Percentiles rank a stretch among this genome's conserved stretches.
These are phyloP conservation scores for Suhomyces ambrosiae DNA, from an alignment of 1,139 yeast species.

Conservation along the genomic window DNA sequence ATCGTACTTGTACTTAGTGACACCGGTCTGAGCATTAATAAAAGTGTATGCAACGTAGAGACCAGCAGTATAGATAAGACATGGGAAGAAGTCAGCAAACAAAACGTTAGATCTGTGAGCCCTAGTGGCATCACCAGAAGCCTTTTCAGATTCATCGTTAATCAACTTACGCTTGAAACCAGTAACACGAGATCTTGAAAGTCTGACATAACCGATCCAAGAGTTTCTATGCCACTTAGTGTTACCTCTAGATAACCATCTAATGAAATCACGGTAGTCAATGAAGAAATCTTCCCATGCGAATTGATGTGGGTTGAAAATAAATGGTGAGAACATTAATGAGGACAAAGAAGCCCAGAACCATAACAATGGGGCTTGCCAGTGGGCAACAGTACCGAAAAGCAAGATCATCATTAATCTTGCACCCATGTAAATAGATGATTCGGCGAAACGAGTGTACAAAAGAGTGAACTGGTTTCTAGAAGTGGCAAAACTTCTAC, in stretches of 20 bases:
- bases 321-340: conserved; percentile 88
- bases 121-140: conserved; percentile 92
- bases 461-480: conserved; percentile 96
- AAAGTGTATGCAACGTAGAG: conserved; percentile 89
- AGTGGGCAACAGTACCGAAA: conserved; percentile 89
- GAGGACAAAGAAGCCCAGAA: conserved; percentile 97
- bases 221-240: conserved; percentile 99
- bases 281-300: conserved; percentile 98
- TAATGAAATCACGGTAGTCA: conserved; percentile 96
- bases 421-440: conserved; percentile 95
- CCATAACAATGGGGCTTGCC: conserved; percentile 98
- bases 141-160: conserved; percentile 89
- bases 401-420: conserved; percentile 85
- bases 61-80: conserved; percentile 84
- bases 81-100: conserved; percentile 85
- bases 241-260: conserved; percentile 99
- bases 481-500: conserved; percentile 99
- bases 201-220: conserved; percentile 97
- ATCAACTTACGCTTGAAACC: conserved; percentile 94
- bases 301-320: conserved; percentile 98
- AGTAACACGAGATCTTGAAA: conserved; percentile 94
- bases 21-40: conserved; percentile 98
- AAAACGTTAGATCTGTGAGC: conserved; percentile 88
- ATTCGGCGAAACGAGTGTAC: conserved; percentile 95
- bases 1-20: conserved; percentile 45